Base-by-base conservation (phyloP, 208 protist genomes). In the Crithidia expoeki region DNA sequence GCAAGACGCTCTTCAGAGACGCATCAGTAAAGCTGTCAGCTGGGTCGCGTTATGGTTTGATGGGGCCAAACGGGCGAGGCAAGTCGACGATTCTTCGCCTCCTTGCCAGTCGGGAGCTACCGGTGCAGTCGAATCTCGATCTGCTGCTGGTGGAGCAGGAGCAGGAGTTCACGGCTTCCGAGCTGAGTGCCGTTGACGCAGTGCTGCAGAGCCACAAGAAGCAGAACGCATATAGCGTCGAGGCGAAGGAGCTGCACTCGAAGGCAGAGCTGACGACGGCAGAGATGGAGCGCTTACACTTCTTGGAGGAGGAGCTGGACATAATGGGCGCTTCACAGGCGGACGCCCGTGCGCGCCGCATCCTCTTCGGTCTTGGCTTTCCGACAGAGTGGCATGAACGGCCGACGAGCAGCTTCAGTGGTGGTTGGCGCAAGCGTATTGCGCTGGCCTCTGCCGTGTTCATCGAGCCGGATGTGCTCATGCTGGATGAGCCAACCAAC, bases 401-500 rank as follows among this genome's bases (percentile, higher is more conserved):
- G 28, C 86, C 89, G 50, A 95, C 89, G 57, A 93, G 85, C 76
- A 94, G 86, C 68, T 97, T 97, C 78, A 89, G 81, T 46, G 93
- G 90, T 69, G 93, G 90, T 23, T 95, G 93, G 93, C 79, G 93
- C 30, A 98, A 98, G 93, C 93, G 97, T 72, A 92, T 98, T 28
- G 89, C 96, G 9, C 89, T 99, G 33, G 97, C 98, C 14, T 86
- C 82, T 4, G 97, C 98, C 0, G 86, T 99, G 47, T 98, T 98
- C 69, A 93, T 93, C 44, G 87, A 98, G 68, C 97, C 97, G 0
- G 91, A 98, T 71, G 82, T 99, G 36, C 84, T 99, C 14, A 81
- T 99, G 73, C 88, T 99, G 7, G 98, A 99, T 78, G 98, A 99
- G 85, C 98, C 98, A 19, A 98, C 96, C 25, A 99, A 99, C 80